Conservation (phyloP, 768 basidiomycete genomes). For the Favolaschia claudopus region DNA sequence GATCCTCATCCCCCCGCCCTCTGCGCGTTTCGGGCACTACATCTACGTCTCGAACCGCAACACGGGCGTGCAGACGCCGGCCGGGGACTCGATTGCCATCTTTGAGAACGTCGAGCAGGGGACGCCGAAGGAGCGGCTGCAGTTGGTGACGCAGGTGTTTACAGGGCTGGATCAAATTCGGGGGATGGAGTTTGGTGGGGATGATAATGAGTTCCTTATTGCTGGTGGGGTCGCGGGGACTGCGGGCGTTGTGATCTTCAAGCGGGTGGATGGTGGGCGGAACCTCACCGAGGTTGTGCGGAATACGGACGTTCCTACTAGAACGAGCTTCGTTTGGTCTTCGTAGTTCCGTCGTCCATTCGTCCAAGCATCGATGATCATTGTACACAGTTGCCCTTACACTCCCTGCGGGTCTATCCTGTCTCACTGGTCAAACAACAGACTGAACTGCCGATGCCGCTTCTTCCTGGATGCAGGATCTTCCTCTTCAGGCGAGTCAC, state of each 20-base stretch:
- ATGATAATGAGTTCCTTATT: conserved; percentile 58
- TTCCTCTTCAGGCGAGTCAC: too few relatives aligned
- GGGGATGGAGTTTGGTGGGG: conserved; percentile 54
- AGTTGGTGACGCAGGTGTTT: conserved; percentile 53
- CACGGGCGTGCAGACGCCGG: conserved; percentile 39
- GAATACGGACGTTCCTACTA: conserved; percentile 59
- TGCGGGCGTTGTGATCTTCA: conserved; percentile 64
- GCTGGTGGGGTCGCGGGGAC: conserved; percentile 61
- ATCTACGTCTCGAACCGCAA: conserved; percentile 59
- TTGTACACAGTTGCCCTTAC: too few relatives aligned
- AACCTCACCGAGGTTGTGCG: conserved; percentile 59
- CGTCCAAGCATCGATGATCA: too few relatives aligned
- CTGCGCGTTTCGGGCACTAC: conserved; percentile 43
- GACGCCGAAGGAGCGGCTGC: conserved; percentile 37
- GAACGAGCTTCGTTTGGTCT: conserved; percentile 60
- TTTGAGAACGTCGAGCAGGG: conserved; percentile 51
- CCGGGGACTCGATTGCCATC: conserved; percentile 60
- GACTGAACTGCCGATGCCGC: too few relatives aligned
- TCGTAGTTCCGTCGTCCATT: too few relatives aligned
- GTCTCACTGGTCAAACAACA: too few relatives aligned
- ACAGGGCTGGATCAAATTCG: conserved; percentile 57
- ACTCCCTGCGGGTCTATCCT: too few relatives aligned
- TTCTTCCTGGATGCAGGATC: too few relatives aligned
- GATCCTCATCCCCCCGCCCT: conserved; percentile 49
- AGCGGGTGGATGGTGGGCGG: conserved; percentile 60